Evolutionary conservation across 2,329 filamentous ascomycete species (phyloP).

Genomic region (Stenocarpella maydis): DNA sequence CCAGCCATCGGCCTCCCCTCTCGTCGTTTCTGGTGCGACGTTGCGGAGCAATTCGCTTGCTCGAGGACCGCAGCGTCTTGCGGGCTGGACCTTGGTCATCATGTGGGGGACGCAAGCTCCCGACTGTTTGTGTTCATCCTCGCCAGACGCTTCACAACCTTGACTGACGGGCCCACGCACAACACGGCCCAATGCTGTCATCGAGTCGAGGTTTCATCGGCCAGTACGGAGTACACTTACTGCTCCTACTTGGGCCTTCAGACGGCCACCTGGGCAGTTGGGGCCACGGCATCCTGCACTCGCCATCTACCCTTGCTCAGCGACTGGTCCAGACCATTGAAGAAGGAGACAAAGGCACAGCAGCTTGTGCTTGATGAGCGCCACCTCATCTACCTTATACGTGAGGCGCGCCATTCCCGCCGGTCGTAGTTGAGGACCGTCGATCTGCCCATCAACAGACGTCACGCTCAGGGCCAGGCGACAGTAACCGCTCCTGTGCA

Average conservation of each 20-base stretch:
- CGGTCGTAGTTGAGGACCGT: slow-evolving; percentile 1
- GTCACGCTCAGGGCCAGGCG: background rate
- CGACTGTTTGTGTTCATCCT: slow-evolving; percentile 6
- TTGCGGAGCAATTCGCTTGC: slow-evolving; percentile 8
- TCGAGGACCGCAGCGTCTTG: background rate
- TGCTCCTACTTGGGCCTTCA: slow-evolving; percentile 10
- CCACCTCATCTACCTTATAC: background rate
- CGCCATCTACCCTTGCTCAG: background rate
- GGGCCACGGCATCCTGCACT: slow-evolving; percentile 20
- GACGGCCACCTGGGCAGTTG: slow-evolving; percentile 9
- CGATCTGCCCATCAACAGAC: slow-evolving; percentile 1
- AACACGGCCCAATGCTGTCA: slow-evolving; percentile 11
- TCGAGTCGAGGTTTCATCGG: background rate
- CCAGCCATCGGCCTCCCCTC: slow-evolving; percentile 3
- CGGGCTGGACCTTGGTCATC: background rate
- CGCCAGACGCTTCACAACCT: slow-evolving; percentile 19
- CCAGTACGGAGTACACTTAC: background rate
- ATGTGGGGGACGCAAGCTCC: slow-evolving; percentile 5
- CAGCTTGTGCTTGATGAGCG: slow-evolving; percentile 3
- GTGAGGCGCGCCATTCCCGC: slow-evolving; percentile 1
- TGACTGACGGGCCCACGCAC: background rate
- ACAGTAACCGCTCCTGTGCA: background rate
- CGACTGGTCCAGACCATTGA: slow-evolving; percentile 4
- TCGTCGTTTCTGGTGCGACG: slow-evolving; percentile 23
- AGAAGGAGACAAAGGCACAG: background rate